Evolutionary conservation across 257 asterid genomes (phyloP).

Genomic region (Nicotiana sylvestris): DNA sequence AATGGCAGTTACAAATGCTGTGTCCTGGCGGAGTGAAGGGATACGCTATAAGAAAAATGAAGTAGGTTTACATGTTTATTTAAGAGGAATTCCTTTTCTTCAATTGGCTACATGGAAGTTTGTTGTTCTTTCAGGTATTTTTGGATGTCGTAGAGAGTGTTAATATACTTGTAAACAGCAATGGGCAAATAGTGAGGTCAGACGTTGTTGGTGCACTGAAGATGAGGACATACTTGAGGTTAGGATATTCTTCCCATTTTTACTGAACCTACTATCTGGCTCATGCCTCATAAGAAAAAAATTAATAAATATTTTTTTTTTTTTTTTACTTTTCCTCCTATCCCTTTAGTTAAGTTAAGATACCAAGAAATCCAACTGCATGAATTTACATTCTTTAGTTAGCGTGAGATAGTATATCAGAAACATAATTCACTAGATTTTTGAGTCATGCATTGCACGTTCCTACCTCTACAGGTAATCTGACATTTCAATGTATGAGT

Average conservation of each 20-base stretch:
- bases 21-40: constrained; percentile 99
- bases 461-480: too few relatives aligned
- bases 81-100: constrained; percentile 9
- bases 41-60: constrained; percentile 93
- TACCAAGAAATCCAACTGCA: neutral
- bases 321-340: neutral
- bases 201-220: constrained; percentile 98
- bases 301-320: neutral
- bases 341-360: neutral
- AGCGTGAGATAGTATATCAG: neutral
- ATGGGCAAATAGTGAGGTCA: constrained; percentile 94
- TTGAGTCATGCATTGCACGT: neutral
- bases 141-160: constrained; percentile 99
- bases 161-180: constrained; percentile 96
- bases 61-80: constrained; percentile 36
- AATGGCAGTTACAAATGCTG: constrained; percentile 99
- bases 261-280: neutral
- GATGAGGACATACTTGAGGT: constrained; percentile 98
- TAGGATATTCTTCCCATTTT: neutral
- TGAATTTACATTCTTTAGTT: neutral
- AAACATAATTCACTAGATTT: neutral
- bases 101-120: constrained; percentile 14
- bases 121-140: constrained; percentile 68
- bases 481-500: too few relatives aligned
- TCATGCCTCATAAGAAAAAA: neutral